Conservation (phyloP, 805 yeast species). For the Nakazawaea siamensis region DNA sequence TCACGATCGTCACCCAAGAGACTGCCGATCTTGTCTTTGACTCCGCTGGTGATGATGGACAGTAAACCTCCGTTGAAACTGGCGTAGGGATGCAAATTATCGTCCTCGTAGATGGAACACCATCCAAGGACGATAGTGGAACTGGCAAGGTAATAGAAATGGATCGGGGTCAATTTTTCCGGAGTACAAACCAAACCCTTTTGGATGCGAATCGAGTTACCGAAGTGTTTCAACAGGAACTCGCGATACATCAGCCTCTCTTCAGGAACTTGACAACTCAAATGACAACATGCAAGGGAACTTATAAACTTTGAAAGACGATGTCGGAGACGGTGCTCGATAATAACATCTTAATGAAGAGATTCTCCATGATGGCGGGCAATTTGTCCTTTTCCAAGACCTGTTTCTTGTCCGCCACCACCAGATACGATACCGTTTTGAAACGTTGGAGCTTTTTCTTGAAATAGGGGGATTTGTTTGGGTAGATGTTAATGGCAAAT, state of each 20-base stretch:
- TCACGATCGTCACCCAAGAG: background rate
- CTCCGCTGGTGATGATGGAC: slow-evolving; percentile 2
- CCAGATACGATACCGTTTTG: background rate
- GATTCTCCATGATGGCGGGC: background rate
- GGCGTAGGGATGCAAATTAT: background rate
- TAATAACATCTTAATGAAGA: slow-evolving; percentile 3
- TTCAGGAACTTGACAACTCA: background rate
- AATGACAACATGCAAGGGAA: slow-evolving; percentile 1
- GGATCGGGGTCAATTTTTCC: slow-evolving; percentile 1
- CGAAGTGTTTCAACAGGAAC: slow-evolving; percentile 1
- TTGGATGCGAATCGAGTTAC: slow-evolving; percentile 1
- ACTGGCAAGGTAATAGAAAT: slow-evolving; percentile 2
- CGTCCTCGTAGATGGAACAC: slow-evolving; percentile 1
- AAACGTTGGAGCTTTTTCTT: background rate
- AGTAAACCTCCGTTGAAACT: slow-evolving; percentile 4
- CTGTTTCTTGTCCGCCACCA: background rate
- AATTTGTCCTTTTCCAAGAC: background rate
- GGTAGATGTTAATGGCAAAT: background rate
- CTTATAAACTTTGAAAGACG: background rate
- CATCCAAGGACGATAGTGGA: slow-evolving; percentile 4
- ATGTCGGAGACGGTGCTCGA: slow-evolving; percentile 1
- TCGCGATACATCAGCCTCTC: background rate
- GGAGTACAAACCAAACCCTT: background rate
- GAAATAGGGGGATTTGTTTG: slow-evolving; percentile 5
- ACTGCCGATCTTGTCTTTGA: background rate